These are phyloP conservation scores for Myxozyma monticola DNA, from an alignment of 805 yeast species.

Conservation along the genomic window DNA sequence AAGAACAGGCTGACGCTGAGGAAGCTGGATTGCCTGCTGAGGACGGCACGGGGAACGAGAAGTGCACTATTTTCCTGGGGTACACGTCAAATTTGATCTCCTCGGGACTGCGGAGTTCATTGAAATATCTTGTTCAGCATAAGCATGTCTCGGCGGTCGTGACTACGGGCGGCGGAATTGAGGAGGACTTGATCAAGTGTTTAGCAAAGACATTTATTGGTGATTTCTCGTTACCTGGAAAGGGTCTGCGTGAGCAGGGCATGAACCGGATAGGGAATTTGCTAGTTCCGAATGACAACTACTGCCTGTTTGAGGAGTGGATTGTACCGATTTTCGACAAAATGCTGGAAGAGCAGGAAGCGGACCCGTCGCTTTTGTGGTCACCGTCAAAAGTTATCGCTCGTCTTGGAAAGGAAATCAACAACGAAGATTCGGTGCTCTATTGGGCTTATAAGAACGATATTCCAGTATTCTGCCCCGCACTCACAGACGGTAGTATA, in stretches of 20 bases:
- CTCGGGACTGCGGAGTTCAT: constrained; percentile 89
- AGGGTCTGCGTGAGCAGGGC: constrained; percentile 84
- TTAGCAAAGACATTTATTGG: constrained; percentile 96
- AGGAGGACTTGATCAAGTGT: constrained; percentile 95
- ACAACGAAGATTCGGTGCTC: constrained; percentile 88
- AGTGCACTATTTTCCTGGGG: constrained; percentile 91
- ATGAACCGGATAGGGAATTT: constrained; percentile 97
- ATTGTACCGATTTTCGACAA: constrained; percentile 89
- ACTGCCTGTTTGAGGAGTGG: constrained; percentile 98
- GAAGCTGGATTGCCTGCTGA: constrained; percentile 56
- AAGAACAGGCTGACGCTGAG: constrained; percentile 55
- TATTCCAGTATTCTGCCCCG: constrained; percentile 96
- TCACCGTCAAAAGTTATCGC: constrained; percentile 93
- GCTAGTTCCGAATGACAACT: constrained; percentile 96
- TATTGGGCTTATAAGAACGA: constrained; percentile 98
- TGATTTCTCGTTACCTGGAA: constrained; percentile 80
- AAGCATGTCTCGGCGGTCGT: constrained; percentile 94
- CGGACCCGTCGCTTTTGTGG: constrained; percentile 67
- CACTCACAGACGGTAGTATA: constrained; percentile 95
- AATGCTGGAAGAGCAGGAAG: constrained; percentile 85
- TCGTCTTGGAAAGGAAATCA: constrained; percentile 90
- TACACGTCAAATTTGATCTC: constrained; percentile 95
- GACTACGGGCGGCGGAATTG: constrained; percentile 97
- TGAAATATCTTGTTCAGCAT: constrained; percentile 85
- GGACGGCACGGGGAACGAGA: constrained; percentile 44